Conservation (phyloP, 164 flowering plant species). For the Protea cynaroides region DNA sequence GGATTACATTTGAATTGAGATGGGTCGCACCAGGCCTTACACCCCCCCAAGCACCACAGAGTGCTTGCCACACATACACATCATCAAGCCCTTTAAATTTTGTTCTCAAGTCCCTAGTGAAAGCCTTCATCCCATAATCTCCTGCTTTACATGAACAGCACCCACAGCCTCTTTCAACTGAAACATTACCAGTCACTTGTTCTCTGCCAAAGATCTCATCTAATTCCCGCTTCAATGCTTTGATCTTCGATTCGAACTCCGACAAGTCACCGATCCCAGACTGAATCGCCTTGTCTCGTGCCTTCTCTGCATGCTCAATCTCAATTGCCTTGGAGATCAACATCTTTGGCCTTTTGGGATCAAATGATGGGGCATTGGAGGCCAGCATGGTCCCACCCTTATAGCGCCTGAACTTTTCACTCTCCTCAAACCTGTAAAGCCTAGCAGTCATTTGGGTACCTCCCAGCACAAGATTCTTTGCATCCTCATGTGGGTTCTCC, state of each 20-base stretch:
- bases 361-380: slow-evolving; percentile 37
- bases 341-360: slow-evolving; percentile 56
- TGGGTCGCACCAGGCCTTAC: slow-evolving; percentile 68
- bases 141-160: slow-evolving; percentile 19
- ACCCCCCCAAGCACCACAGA: slow-evolving; percentile 94
- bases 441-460: slow-evolving; percentile 85
- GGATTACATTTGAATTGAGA: slow-evolving; percentile 40
- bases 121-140: slow-evolving; percentile 56
- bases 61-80: slow-evolving; percentile 84
- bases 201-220: slow-evolving; percentile 31
- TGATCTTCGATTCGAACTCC: slow-evolving; percentile 24
- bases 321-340: slow-evolving; percentile 62
- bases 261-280: slow-evolving; percentile 46
- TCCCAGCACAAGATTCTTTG: slow-evolving; percentile 64
- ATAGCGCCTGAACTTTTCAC: slow-evolving; percentile 62
- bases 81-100: slow-evolving; percentile 70
- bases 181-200: slow-evolving; percentile 1
- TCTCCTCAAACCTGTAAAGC: slow-evolving; percentile 55
- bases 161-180: slow-evolving; percentile 5
- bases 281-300: slow-evolving; percentile 29
- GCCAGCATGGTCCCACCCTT: slow-evolving; percentile 42
- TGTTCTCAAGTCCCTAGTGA: slow-evolving; percentile 55
- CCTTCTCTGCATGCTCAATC: slow-evolving; percentile 58
- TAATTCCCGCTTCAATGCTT: slow-evolving; percentile 35
- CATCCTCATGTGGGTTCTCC: slow-evolving; percentile 45